Evolutionary conservation across 257 asterid species (phyloP).

Genomic region (Capsicum pubescens): DNA sequence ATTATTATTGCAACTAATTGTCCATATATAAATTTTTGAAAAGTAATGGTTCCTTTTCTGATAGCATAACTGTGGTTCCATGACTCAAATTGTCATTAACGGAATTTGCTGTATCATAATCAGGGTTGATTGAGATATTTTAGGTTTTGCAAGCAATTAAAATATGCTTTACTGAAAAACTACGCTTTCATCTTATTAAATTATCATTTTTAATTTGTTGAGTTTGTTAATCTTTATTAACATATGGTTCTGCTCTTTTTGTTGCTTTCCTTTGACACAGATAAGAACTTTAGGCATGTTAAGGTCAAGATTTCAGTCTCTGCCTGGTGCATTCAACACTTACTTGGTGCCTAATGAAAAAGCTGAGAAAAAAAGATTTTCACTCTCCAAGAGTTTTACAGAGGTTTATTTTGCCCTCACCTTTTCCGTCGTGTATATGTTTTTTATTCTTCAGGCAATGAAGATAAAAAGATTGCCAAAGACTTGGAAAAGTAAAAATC

Average conservation of each 20-base stretch:
- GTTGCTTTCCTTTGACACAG: constrained; percentile 46
- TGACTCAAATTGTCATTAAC: neutral
- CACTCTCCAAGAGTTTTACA: constrained; percentile 63
- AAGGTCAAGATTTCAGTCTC: constrained; percentile 91
- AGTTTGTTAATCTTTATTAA: neutral
- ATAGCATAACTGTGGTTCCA: constrained; percentile 1
- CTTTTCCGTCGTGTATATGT: constrained; percentile 21
- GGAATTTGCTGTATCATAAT: neutral
- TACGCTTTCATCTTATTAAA: constrained; percentile 4
- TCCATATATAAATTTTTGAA: neutral
- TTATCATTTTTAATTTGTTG: neutral
- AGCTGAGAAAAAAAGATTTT: constrained; percentile 69
- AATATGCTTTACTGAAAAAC: neutral
- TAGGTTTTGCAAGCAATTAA: neutral
- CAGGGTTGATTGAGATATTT: constrained; percentile 12
- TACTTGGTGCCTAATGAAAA: constrained; percentile 79
- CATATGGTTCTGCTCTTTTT: constrained; percentile 18
- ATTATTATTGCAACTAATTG: neutral
- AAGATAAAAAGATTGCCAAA: constrained; percentile 30
- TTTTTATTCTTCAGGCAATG: constrained; percentile 30
- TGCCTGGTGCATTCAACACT: constrained; percentile 95
- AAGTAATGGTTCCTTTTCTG: neutral
- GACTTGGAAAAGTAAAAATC: constrained; percentile 29
- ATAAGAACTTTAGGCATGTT: constrained; percentile 96
- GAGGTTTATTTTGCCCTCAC: constrained; percentile 54